These are phyloP conservation scores for Castanea sativa DNA, from an alignment of 306 rosid species.

Conservation along the genomic window DNA sequence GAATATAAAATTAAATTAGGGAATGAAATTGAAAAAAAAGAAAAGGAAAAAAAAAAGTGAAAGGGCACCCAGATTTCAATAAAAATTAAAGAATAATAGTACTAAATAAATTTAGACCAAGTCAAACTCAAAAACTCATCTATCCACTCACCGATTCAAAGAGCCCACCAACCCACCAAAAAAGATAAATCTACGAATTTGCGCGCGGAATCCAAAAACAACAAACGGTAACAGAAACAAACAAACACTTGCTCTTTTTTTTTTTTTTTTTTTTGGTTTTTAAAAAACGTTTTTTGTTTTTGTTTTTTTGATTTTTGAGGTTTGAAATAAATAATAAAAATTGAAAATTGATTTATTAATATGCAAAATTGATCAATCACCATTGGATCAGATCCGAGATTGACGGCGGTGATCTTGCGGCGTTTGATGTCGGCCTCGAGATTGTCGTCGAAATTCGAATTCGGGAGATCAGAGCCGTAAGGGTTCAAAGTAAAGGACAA, in stretches of 20 bases:
- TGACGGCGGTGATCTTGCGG: constrained; percentile 41
- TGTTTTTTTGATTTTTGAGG: too few species aligned
- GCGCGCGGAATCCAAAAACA: constrained; percentile 59
- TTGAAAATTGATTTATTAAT: background rate
- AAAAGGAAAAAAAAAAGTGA: constrained; percentile 22
- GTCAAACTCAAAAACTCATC: constrained; percentile 48
- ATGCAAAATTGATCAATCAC: constrained; percentile 47
- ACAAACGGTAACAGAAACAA: background rate
- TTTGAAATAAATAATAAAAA: too few species aligned
- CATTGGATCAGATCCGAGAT: constrained; percentile 48
- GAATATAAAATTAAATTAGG: constrained; percentile 26
- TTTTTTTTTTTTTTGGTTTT: background rate
- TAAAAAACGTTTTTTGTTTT: background rate
- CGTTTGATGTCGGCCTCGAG: constrained; percentile 48
- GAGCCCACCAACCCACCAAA: constrained; percentile 20
- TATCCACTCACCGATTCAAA: constrained; percentile 37
- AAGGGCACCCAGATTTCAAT: constrained; percentile 43
- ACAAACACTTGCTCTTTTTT: too few species aligned
- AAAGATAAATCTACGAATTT: constrained; percentile 9
- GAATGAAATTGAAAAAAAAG: constrained; percentile 31
- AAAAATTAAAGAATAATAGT: constrained; percentile 22
- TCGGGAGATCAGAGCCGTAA: constrained; percentile 22
- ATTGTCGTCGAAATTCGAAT: constrained; percentile 38
- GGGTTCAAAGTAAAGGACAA: constrained; percentile 24
- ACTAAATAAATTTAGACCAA: constrained; percentile 51